Percentiles rank a stretch among this genome's conserved stretches.
Conservation (phyloP, 2,329 filamentous ascomycete species). For the Colletotrichum sp. region DNA sequence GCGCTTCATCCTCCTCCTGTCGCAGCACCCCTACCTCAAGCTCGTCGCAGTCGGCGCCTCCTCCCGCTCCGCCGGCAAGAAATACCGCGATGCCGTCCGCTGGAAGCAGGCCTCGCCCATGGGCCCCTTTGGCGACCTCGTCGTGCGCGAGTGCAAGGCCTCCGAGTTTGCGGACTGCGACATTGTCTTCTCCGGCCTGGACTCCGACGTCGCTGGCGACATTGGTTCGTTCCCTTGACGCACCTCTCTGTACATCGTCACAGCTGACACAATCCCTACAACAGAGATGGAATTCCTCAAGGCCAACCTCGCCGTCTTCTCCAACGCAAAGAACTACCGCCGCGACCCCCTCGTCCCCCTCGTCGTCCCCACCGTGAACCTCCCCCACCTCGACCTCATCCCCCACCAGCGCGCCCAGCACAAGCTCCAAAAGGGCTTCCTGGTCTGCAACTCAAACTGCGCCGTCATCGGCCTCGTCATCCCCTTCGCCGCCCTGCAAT, state of each 20-base stretch:
- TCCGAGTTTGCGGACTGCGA: conserved; percentile 89
- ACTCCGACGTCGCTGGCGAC: conserved; percentile 90
- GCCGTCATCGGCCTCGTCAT: conserved; percentile 96
- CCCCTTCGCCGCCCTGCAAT: conserved; percentile 88
- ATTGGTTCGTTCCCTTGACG: conserved; percentile 65
- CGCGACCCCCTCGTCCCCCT: conserved; percentile 88
- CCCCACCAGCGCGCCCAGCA: conserved; percentile 82
- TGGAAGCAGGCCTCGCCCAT: conserved; percentile 95
- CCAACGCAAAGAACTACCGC: conserved; percentile 97
- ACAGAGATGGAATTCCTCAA: conserved; percentile 89
- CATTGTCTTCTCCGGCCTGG: conserved; percentile 89
- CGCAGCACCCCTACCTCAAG: conserved; percentile 84
- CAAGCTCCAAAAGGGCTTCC: conserved; percentile 80
- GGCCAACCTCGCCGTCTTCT: conserved; percentile 90
- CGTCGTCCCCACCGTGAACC: conserved; percentile 94
- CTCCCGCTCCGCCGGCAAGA: conserved; percentile 87
- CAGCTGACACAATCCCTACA: not conserved
- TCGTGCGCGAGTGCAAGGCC: conserved; percentile 85
- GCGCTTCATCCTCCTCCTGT: conserved; percentile 91
- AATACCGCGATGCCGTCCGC: conserved; percentile 89
- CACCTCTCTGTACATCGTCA: not conserved
- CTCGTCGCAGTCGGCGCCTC: conserved; percentile 92
- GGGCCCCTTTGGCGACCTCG: conserved; percentile 77
- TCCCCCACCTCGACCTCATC: conserved; percentile 84
- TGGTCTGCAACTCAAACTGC: conserved; percentile 98